Percentiles rank a stretch among this genome's conserved stretches.
Conservation (phyloP, 192 early-diverging fungal genomes). For the Chytriomyces sp. region DNA sequence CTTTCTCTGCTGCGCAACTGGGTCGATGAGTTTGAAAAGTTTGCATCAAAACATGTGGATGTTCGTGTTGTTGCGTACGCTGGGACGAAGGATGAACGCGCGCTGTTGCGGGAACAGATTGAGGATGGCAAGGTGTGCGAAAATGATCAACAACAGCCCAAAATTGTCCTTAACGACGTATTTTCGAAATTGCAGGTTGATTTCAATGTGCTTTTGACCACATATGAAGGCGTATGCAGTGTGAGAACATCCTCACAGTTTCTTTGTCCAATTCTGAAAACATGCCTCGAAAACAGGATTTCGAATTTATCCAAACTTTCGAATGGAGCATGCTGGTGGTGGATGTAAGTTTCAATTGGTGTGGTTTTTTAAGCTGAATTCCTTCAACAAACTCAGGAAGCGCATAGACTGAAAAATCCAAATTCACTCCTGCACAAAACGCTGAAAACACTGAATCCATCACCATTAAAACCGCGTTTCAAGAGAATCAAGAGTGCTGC, state of each 20-base stretch:
- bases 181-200: not conserved
- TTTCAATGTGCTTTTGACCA: slow-evolving; percentile 78
- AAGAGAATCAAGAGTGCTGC: slow-evolving; percentile 26
- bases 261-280: not conserved
- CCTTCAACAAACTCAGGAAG: slow-evolving; percentile 14
- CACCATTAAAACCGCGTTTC: slow-evolving; percentile 49
- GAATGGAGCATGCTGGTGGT: slow-evolving; percentile 35
- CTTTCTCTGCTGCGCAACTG: slow-evolving; percentile 81
- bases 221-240: slow-evolving; percentile 39
- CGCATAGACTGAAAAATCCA: slow-evolving; percentile 72
- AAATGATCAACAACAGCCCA: not conserved
- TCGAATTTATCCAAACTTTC: slow-evolving; percentile 17
- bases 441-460: slow-evolving; percentile 20
- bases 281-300: not conserved
- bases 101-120: slow-evolving; percentile 40
- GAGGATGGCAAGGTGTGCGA: slow-evolving; percentile 56
- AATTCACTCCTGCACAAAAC: slow-evolving; percentile 73
- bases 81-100: slow-evolving; percentile 49
- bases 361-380: not conserved
- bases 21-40: slow-evolving; percentile 77
- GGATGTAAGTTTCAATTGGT: slow-evolving; percentile 16
- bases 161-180: not conserved
- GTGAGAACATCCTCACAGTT: not conserved
- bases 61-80: slow-evolving; percentile 39
- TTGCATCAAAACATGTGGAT: slow-evolving; percentile 25